Conservation (phyloP, 192 early-diverging fungal genomes). For the Rhizoclosmatium globosum region DNA sequence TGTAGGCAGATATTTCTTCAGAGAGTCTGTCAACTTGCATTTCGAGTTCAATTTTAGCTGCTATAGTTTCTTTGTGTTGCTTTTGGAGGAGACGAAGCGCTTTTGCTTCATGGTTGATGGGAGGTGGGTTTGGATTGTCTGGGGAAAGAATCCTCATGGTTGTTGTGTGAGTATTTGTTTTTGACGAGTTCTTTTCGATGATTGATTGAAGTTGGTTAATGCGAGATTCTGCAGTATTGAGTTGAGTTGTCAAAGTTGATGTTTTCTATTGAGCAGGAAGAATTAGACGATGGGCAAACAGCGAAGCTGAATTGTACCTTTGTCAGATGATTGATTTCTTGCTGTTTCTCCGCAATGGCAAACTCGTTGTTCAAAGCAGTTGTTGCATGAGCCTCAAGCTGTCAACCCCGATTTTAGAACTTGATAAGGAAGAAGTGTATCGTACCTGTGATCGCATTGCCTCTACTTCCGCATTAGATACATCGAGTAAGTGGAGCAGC, state of each 20-base stretch:
- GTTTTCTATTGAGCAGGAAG: neutral
- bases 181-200: neutral
- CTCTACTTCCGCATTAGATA: conserved; percentile 26
- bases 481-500: conserved; percentile 25
- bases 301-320: neutral
- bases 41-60: conserved; percentile 1
- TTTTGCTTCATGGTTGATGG: neutral
- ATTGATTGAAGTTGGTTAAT: neutral
- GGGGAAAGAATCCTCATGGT: neutral
- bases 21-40: neutral
- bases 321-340: conserved; percentile 12
- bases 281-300: too few relatives aligned
- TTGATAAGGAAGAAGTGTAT: neutral
- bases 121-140: neutral
- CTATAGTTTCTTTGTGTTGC: neutral
- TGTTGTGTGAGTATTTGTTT: neutral
- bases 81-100: conserved; percentile 1
- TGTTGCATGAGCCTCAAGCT: neutral
- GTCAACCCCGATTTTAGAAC: neutral
- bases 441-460: conserved; percentile 17
- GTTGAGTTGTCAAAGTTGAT: neutral
- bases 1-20: neutral
- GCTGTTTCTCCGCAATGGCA: conserved; percentile 16
- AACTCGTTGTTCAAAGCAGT: neutral
- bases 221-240: neutral